Conservation (phyloP, 2,329 filamentous ascomycete species). For the Penicillium sumatraense region DNA sequence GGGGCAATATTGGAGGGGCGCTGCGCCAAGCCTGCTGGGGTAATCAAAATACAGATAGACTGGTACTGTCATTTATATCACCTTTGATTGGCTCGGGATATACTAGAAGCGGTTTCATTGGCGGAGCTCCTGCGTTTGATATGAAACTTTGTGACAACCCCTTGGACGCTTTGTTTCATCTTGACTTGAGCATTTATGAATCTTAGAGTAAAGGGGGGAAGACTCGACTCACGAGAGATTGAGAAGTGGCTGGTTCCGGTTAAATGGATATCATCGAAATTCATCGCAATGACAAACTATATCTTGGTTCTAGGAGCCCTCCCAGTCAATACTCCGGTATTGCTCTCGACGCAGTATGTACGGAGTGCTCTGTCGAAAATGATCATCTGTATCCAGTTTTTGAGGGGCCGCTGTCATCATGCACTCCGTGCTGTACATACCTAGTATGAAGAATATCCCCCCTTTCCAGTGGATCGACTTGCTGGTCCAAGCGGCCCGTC, state of each 20-base stretch:
- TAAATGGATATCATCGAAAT: too few relatives aligned
- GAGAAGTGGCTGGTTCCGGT: not conserved
- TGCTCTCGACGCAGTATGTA: not conserved
- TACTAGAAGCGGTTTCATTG: not conserved
- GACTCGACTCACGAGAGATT: not conserved
- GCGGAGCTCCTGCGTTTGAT: not conserved
- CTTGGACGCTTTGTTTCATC: conserved; percentile 12
- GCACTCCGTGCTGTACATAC: too few relatives aligned
- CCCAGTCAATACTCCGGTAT: too few relatives aligned
- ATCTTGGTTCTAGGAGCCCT: too few relatives aligned
- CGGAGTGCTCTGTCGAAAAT: too few relatives aligned
- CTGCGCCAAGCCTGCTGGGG: not conserved
- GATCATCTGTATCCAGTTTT: not conserved
- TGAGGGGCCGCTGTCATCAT: conserved; percentile 4
- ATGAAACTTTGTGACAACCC: conserved; percentile 4
- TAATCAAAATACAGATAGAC: not conserved
- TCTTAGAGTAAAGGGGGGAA: not conserved
- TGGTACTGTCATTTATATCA: not conserved
- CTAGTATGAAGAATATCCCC: too few relatives aligned
- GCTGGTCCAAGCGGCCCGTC: conserved; percentile 8
- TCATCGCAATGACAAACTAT: too few relatives aligned
- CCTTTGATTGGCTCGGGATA: not conserved
- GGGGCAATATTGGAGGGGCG: not conserved
- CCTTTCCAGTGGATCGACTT: conserved; percentile 4
- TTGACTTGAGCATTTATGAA: not conserved